These are phyloP conservation scores for Pestalotiopsis sp. DNA, from an alignment of 2,329 filamentous ascomycete species.

Conservation along the genomic window DNA sequence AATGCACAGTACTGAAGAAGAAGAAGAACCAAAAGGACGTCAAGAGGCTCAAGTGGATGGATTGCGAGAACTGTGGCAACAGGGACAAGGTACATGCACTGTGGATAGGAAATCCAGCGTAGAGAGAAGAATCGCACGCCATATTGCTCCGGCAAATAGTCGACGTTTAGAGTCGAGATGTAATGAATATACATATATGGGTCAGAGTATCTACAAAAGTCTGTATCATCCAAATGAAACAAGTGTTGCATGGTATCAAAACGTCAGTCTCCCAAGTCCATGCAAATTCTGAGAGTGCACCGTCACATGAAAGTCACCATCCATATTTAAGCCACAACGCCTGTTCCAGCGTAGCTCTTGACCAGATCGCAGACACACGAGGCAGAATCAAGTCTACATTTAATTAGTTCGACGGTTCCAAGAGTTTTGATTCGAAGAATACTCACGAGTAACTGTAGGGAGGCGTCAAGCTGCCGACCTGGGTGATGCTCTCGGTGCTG, in stretches of 20 bases:
- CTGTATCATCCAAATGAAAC: too few species aligned
- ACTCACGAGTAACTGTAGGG: slow-evolving; percentile 38
- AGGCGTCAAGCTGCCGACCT: slow-evolving; percentile 30
- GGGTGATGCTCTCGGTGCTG: slow-evolving; percentile 33
- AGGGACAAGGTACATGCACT: slow-evolving; percentile 2
- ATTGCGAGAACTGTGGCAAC: slow-evolving; percentile 4
- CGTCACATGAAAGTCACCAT: too few species aligned
- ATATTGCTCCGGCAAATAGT: not conserved
- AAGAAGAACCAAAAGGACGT: not conserved
- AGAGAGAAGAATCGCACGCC: not conserved
- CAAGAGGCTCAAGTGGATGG: slow-evolving; percentile 1
- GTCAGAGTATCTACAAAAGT: too few species aligned
- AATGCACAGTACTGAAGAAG: not conserved
- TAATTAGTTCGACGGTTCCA: not conserved
- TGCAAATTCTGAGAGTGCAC: too few species aligned
- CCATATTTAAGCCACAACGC: not conserved
- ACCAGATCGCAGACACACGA: slow-evolving; percentile 22
- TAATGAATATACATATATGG: too few species aligned
- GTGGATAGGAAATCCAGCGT: not conserved
- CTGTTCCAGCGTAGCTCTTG: slow-evolving; percentile 13
- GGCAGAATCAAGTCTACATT: slow-evolving; percentile 17
- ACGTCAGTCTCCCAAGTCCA: too few species aligned
- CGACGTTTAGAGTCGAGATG: too few species aligned
- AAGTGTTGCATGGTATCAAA: too few species aligned
- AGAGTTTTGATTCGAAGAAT: slow-evolving; percentile 3